These are phyloP conservation scores for Cladochytrium tenue DNA, from an alignment of 371 early-diverging fungal species.

Conservation along the genomic window DNA sequence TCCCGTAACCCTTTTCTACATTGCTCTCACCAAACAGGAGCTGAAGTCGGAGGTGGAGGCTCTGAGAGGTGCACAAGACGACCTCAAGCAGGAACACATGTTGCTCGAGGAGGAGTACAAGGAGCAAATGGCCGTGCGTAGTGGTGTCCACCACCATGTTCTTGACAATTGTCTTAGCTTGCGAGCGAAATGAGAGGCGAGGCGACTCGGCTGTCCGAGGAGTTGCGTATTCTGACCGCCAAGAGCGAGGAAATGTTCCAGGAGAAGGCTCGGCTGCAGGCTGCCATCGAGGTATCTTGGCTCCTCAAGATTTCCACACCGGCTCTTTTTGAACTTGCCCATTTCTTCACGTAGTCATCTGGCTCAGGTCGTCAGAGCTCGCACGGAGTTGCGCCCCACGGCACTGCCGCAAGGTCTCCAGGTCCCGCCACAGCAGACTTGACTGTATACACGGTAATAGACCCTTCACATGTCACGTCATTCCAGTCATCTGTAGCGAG, in stretches of 20 bases:
- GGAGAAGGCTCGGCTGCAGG: constrained; percentile 6
- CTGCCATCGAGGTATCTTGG: neutral
- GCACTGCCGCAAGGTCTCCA: too few relatives aligned
- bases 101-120: constrained; percentile 71
- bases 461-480: too few relatives aligned
- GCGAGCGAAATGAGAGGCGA: constrained; percentile 74
- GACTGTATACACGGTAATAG: too few relatives aligned
- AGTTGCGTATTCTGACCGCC: constrained; percentile 62
- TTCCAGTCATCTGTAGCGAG: too few relatives aligned
- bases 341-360: too few relatives aligned
- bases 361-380: too few relatives aligned
- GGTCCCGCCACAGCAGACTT: too few relatives aligned
- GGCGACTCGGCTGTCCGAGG: constrained; percentile 69
- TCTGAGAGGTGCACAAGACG: constrained; percentile 36
- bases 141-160: neutral
- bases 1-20: neutral
- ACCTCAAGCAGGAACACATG: constrained; percentile 64
- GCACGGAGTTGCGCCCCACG: too few relatives aligned
- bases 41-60: neutral
- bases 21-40: neutral
- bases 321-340: neutral
- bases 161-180: constrained; percentile 41
- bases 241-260: constrained; percentile 62
- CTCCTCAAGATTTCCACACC: neutral
- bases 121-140: constrained; percentile 68